Conservation (phyloP, 345 rosid species). For the Chamaenerion angustifolium region DNA sequence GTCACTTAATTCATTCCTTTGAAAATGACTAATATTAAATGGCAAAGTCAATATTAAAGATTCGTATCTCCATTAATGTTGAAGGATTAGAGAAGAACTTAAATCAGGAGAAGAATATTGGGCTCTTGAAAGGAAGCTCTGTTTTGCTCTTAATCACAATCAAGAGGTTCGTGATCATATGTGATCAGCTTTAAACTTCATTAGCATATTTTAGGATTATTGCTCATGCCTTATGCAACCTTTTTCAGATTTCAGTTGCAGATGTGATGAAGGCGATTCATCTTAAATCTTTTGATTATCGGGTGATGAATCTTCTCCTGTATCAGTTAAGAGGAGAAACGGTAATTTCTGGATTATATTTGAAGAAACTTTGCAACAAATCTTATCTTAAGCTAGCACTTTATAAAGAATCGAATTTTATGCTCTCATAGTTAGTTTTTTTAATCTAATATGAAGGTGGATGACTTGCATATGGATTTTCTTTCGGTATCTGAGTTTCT, state of each 20-base stretch:
- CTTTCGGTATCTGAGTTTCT: conserved; percentile 71
- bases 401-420: background rate
- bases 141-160: conserved; percentile 38
- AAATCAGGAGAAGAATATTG: conserved; percentile 66
- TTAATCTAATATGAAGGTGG: conserved; percentile 43
- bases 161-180: conserved; percentile 24
- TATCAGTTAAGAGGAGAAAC: conserved; percentile 61
- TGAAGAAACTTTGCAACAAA: no score
- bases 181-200: background rate
- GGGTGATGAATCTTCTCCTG: conserved; percentile 67
- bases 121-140: conserved; percentile 83
- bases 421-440: conserved; percentile 11
- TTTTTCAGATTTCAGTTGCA: conserved; percentile 39
- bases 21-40: background rate
- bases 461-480: conserved; percentile 78
- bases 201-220: background rate
- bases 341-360: conserved; percentile 14
- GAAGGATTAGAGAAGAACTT: conserved; percentile 59
- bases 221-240: conserved; percentile 1
- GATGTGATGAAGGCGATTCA: conserved; percentile 66
- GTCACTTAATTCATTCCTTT: conserved; percentile 1
- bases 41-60: no score
- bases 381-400: no score
- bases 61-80: background rate
- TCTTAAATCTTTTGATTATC: conserved; percentile 82